phyloP scores from a whole-genome alignment of 768 basidiomycete species.

The Dacryopinax primogenitus region DNA sequence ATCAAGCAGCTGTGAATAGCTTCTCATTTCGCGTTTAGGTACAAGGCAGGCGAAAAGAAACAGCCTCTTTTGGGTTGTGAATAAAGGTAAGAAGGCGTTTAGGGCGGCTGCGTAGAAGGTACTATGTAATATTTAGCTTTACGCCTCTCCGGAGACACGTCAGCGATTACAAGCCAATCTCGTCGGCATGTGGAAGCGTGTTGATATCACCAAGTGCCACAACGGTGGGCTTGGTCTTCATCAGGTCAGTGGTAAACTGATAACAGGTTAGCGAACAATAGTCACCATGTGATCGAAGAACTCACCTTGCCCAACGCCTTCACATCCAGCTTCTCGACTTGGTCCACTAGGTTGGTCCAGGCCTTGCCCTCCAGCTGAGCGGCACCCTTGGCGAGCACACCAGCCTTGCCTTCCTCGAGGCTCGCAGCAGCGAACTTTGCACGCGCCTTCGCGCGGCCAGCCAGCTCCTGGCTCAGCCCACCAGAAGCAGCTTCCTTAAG shows the following conservation, averaged over 20 bases:
- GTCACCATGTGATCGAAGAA: constrained; percentile 8
- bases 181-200: constrained; percentile 69
- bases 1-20: neutral
- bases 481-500: constrained; percentile 39
- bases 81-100: neutral
- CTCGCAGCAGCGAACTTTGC: constrained; percentile 75
- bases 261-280: neutral
- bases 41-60: constrained; percentile 7
- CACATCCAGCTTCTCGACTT: constrained; percentile 54
- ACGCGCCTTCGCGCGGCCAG: constrained; percentile 72
- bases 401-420: constrained; percentile 54
- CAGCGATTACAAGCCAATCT: constrained; percentile 50
- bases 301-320: constrained; percentile 59
- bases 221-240: constrained; percentile 69
- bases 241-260: constrained; percentile 52
- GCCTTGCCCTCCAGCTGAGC: neutral
- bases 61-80: constrained; percentile 9
- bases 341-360: constrained; percentile 9
- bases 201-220: constrained; percentile 73
- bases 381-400: constrained; percentile 34
- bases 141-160: neutral
- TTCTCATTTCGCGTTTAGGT: constrained; percentile 7
- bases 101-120: constrained; percentile 9
- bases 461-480: constrained; percentile 46
- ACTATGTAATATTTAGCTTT: constrained; percentile 1